These are phyloP conservation scores for Cryptosporidium canis DNA, from an alignment of 169 alveolate genomes.

Conservation along the genomic window DNA sequence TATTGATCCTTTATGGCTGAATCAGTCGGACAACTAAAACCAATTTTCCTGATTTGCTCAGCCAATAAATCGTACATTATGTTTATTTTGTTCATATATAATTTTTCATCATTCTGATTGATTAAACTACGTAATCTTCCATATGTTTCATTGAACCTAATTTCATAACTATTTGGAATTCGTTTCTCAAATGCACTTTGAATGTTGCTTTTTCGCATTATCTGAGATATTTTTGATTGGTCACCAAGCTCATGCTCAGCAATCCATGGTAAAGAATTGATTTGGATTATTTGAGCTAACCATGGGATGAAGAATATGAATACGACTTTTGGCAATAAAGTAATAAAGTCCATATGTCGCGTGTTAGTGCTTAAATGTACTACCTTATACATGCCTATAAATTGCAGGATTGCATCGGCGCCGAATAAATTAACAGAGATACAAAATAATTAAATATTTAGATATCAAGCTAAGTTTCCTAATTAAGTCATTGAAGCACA, in stretches of 20 bases:
- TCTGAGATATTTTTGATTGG: neutral
- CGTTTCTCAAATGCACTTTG: neutral
- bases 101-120: neutral
- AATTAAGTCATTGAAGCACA: neutral
- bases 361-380: neutral
- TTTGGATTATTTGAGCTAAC: neutral
- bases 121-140: constrained; percentile 5
- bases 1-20: constrained; percentile 5
- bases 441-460: neutral
- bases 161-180: neutral
- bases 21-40: constrained; percentile 33
- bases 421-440: neutral
- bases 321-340: neutral
- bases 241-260: neutral
- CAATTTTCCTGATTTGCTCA: constrained; percentile 38
- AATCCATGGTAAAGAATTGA: constrained; percentile 24
- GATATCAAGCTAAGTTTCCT: neutral
- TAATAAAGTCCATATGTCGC: neutral
- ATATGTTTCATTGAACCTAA: neutral
- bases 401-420: neutral
- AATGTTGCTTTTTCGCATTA: neutral
- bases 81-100: neutral
- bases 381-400: neutral
- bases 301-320: constrained; percentile 20
- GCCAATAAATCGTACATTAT: constrained; percentile 10